These are phyloP conservation scores for Geotrichum bryndzae DNA, from an alignment of 1,139 yeast genomes.

Conservation along the genomic window DNA sequence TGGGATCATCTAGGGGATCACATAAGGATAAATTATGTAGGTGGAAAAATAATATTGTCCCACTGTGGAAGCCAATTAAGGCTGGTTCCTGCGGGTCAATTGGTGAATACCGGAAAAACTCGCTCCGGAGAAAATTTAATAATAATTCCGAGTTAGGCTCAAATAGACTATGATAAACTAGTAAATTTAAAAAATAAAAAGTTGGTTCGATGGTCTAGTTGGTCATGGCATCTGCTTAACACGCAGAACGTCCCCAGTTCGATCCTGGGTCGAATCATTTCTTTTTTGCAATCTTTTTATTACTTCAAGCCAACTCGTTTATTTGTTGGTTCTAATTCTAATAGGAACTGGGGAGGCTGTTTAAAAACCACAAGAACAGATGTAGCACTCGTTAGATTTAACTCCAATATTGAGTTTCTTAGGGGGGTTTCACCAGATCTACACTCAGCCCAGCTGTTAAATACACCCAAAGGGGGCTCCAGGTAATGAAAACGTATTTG, in stretches of 20 bases:
- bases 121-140: too few species aligned
- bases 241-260: conserved; percentile 99
- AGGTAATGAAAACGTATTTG: too few species aligned
- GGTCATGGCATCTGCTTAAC: conserved; percentile 99
- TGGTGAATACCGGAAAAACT: neutral
- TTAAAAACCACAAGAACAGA: too few species aligned
- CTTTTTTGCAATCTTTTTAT: neutral
- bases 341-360: too few species aligned
- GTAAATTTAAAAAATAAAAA: neutral
- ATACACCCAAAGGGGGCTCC: too few species aligned
- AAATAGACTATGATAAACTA: too few species aligned
- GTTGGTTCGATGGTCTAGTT: conserved; percentile 85
- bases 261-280: conserved; percentile 95
- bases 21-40: neutral
- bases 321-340: too few species aligned
- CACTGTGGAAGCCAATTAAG: neutral
- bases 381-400: too few species aligned
- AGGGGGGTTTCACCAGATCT: too few species aligned
- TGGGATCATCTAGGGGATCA: neutral
- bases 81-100: neutral
- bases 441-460: too few species aligned
- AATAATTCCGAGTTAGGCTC: too few species aligned
- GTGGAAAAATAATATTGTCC: neutral
- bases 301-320: neutral
- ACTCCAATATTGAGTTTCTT: too few species aligned